Conservation (phyloP, 2,329 filamentous ascomycete genomes). For the Cercospora nicotianae region DNA sequence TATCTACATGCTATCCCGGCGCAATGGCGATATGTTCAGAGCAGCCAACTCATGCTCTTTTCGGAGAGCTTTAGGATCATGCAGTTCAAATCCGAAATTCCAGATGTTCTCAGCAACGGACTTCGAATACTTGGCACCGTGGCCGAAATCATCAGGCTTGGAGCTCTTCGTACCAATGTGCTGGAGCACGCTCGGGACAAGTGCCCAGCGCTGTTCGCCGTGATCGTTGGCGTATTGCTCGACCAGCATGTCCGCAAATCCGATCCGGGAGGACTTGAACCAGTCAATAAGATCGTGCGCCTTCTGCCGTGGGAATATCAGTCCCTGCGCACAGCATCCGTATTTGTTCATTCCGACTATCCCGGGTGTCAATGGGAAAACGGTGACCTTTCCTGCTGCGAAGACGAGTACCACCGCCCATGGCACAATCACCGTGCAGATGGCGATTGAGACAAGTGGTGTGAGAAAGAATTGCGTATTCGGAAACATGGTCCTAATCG, state of each 20-base stretch:
- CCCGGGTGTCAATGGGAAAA: constrained; percentile 40
- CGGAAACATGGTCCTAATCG: neutral
- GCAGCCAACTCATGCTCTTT: constrained; percentile 33
- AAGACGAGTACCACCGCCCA: constrained; percentile 41
- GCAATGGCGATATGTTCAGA: too few species aligned
- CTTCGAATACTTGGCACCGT: constrained; percentile 24
- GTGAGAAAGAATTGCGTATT: neutral
- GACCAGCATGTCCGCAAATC: constrained; percentile 44
- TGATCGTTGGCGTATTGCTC: constrained; percentile 46
- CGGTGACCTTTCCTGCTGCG: constrained; percentile 43
- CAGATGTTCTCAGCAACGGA: constrained; percentile 41
- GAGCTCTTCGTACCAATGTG: constrained; percentile 47
- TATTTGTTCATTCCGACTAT: constrained; percentile 45
- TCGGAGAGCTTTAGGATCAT: constrained; percentile 23
- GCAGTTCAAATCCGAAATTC: constrained; percentile 43
- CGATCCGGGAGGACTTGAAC: constrained; percentile 27
- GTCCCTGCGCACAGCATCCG: constrained; percentile 48
- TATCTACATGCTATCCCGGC: too few species aligned
- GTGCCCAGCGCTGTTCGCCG: constrained; percentile 44
- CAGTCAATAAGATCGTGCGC: constrained; percentile 35
- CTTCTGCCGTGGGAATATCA: constrained; percentile 45
- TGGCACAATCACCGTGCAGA: constrained; percentile 1
- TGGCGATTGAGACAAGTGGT: neutral
- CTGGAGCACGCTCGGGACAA: constrained; percentile 48
- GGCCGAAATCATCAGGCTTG: constrained; percentile 30